Evolutionary conservation across 208 protist genomes (phyloP).

Genomic region (Tritrichomonas musculus): DNA sequence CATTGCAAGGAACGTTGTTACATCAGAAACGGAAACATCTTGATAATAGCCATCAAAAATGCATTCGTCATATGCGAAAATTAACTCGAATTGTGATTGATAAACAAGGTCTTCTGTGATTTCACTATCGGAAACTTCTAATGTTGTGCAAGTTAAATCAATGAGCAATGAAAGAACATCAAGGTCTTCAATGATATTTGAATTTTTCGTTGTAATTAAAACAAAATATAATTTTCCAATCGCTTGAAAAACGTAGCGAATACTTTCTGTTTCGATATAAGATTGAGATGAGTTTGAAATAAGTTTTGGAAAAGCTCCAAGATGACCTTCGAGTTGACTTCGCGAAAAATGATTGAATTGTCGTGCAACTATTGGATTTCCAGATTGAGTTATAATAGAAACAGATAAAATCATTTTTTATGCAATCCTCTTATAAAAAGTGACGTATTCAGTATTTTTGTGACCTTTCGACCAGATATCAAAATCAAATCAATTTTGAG

Average conservation of each 20-base stretch:
- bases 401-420: constrained; percentile 19
- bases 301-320: constrained; percentile 3
- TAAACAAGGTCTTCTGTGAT: neutral
- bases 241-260: constrained; percentile 8
- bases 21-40: neutral
- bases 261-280: neutral
- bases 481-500: too few species aligned
- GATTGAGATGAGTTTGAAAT: neutral
- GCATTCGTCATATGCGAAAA: constrained; percentile 2
- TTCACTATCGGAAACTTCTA: neutral
- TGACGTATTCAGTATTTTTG: too few species aligned
- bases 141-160: neutral
- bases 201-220: constrained; percentile 12
- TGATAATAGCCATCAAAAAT: constrained; percentile 27
- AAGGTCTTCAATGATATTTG: constrained; percentile 5
- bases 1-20: neutral
- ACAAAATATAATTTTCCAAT: constrained; percentile 1
- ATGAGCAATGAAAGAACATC: neutral
- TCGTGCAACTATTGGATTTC: neutral
- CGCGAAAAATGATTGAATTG: neutral
- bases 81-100: neutral
- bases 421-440: too few species aligned
- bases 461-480: too few species aligned
- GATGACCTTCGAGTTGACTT: neutral
- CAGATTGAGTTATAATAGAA: neutral